A percentile compares a stretch with the other conserved stretches of the same genome.
Conservation (phyloP, 805 yeast species). For the Debaryomyces prosopidis region DNA sequence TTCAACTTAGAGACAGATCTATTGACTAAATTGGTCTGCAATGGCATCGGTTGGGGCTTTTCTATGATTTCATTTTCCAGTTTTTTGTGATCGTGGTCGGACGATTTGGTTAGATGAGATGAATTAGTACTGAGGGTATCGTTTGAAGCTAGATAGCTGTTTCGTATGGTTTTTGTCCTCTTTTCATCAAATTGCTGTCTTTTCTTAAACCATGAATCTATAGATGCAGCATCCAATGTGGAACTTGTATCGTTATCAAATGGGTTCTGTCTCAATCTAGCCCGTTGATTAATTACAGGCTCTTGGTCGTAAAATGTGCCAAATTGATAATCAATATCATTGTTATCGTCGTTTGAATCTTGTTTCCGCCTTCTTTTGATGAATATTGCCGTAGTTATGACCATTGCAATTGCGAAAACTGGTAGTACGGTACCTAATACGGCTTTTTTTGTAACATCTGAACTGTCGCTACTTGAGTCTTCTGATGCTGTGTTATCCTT, state of each 20-base stretch:
- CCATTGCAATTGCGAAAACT: conserved; percentile 21
- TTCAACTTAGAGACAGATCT: conserved; percentile 19
- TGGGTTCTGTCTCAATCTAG: conserved; percentile 1
- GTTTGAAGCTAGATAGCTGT: conserved; percentile 31
- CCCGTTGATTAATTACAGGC: conserved; percentile 8
- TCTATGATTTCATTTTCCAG: neutral
- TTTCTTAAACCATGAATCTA: conserved; percentile 54
- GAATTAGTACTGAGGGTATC: conserved; percentile 20
- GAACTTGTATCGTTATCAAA: conserved; percentile 30
- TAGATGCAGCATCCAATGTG: conserved; percentile 47
- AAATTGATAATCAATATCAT: conserved; percentile 28
- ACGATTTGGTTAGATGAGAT: neutral
- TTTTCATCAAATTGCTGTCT: conserved; percentile 44
- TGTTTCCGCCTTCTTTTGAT: conserved; percentile 19
- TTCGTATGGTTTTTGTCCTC: conserved; percentile 14
- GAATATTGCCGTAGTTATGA: conserved; percentile 13
- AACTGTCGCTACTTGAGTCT: neutral
- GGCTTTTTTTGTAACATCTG: conserved; percentile 22
- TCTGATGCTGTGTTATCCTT: conserved; percentile 10
- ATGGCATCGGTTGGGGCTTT: conserved; percentile 3
- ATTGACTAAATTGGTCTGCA: conserved; percentile 3
- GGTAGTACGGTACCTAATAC: conserved; percentile 42
- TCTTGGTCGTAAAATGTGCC: conserved; percentile 28
- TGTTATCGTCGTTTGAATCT: conserved; percentile 18
- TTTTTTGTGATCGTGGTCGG: neutral